phyloP scores from a whole-genome alignment of 2,329 filamentous ascomycete species.

The Cladosporium sp. region DNA sequence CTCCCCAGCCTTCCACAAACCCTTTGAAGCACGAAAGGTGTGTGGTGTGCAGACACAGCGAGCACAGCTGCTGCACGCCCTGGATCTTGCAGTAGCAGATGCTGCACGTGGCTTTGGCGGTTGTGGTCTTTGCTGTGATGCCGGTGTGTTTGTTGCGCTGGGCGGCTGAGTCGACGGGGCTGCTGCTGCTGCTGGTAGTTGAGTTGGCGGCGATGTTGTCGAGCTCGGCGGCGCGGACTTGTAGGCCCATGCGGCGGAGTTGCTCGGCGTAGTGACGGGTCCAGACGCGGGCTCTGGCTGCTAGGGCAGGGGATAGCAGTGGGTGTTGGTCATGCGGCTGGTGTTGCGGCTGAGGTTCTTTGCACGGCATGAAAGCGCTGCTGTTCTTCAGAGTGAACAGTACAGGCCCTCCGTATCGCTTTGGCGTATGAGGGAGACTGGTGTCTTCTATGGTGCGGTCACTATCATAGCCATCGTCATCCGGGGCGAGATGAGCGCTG shows the following conservation, averaged over 20 bases:
- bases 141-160: constrained; percentile 1
- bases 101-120: constrained; percentile 27
- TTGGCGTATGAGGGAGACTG: constrained; percentile 33
- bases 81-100: constrained; percentile 32
- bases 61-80: constrained; percentile 33
- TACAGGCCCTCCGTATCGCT: constrained; percentile 39
- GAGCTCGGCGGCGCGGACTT: constrained; percentile 57
- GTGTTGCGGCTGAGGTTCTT: constrained; percentile 36
- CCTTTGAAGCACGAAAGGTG: constrained; percentile 31
- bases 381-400: constrained; percentile 58
- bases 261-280: constrained; percentile 59
- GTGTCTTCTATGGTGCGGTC: constrained; percentile 40
- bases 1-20: constrained; percentile 21
- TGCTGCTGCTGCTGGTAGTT: constrained; percentile 32
- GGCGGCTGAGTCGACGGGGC: background rate
- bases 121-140: background rate
- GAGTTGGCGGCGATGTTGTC: constrained; percentile 59
- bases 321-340: constrained; percentile 43
- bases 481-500: constrained; percentile 30
- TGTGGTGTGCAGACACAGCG: constrained; percentile 32
- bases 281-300: constrained; percentile 53
- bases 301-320: constrained; percentile 49
- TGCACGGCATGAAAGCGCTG: constrained; percentile 52
- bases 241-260: constrained; percentile 59
- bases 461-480: constrained; percentile 35